These are phyloP conservation scores for Protomyces gravidus DNA, from an alignment of 1,139 yeast genomes.

Conservation along the genomic window DNA sequence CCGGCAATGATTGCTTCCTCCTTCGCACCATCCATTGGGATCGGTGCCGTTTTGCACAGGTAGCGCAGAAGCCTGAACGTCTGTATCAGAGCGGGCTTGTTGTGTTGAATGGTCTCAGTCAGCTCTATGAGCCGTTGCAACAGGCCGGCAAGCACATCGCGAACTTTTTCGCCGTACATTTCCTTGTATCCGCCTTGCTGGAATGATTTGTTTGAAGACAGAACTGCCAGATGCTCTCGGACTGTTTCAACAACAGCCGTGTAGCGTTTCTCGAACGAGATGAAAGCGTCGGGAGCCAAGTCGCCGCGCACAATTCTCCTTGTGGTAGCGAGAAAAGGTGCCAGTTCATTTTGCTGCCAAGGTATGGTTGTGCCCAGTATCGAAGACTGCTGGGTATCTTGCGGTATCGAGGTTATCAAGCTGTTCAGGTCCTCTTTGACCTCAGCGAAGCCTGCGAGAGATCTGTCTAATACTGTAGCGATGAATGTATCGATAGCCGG, in stretches of 20 bases:
- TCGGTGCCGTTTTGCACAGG: background rate
- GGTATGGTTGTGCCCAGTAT: constrained; percentile 1
- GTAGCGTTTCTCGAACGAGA: background rate
- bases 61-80: background rate
- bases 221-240: background rate
- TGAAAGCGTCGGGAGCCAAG: background rate
- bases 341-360: constrained; percentile 12
- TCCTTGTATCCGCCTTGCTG: background rate
- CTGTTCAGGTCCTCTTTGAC: background rate
- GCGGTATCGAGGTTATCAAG: background rate
- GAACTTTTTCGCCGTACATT: background rate
- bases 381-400: background rate
- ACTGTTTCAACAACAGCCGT: background rate
- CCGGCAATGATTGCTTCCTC: background rate
- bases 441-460: background rate
- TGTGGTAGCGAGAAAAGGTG: background rate
- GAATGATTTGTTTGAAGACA: background rate
- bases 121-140: background rate
- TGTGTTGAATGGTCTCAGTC: background rate
- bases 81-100: background rate
- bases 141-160: background rate
- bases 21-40: background rate
- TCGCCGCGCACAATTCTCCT: constrained; percentile 11
- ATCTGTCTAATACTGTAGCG: background rate
- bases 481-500: constrained; percentile 4